Conservation (phyloP, 2,329 filamentous ascomycete genomes). For the Metarhizium humberi region DNA sequence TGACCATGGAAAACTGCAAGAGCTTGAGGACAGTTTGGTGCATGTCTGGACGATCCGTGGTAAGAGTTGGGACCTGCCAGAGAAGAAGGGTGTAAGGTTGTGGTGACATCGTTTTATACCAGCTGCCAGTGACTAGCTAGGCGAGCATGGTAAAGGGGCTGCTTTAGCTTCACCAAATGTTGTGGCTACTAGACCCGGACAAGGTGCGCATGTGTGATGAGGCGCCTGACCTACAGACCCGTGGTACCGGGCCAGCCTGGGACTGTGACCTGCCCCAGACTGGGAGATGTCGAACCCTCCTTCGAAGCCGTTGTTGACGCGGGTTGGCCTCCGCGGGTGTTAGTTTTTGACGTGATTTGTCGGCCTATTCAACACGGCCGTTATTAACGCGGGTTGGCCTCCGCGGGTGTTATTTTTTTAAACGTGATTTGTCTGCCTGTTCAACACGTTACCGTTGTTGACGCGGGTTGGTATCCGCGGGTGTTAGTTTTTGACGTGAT, state of each 20-base stretch:
- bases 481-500: background rate
- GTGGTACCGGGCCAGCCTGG: slow-evolving; percentile 1
- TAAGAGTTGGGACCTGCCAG: too few species aligned
- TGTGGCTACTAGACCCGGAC: slow-evolving; percentile 3
- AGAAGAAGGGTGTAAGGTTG: background rate
- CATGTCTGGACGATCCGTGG: too few species aligned
- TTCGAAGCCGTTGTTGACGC: background rate
- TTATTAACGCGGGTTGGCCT: too few species aligned
- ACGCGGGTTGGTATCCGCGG: background rate
- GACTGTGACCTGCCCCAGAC: slow-evolving; percentile 4
- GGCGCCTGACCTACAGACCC: slow-evolving; percentile 5
- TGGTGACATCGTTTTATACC: slow-evolving; percentile 4
- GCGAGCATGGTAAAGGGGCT: slow-evolving; percentile 2
- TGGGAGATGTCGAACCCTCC: background rate
- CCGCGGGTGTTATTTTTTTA: background rate
- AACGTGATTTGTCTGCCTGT: background rate
- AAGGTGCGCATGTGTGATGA: background rate
- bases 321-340: background rate
- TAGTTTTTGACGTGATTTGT: background rate
- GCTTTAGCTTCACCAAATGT: slow-evolving; percentile 2
- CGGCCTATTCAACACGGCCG: too few species aligned
- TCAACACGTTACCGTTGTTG: background rate
- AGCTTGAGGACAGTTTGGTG: too few species aligned
- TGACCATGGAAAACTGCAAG: too few species aligned
- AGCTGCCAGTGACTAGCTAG: background rate